Evolutionary conservation across 2,329 filamentous ascomycete species (phyloP).

Genomic region (Talaromyces sp.): DNA sequence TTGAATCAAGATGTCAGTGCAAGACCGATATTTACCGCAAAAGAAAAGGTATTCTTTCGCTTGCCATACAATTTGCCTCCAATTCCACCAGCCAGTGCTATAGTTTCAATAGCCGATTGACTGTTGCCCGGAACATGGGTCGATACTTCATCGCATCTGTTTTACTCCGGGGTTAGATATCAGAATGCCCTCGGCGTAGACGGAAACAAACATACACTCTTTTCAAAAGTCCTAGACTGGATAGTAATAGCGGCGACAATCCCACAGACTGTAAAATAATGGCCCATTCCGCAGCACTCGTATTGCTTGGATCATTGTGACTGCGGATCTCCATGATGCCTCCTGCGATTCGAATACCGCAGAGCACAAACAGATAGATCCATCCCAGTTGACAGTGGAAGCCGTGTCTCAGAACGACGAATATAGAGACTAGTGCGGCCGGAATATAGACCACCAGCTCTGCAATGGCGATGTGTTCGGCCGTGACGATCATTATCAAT

Average conservation of each 20-base stretch:
- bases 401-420: background rate
- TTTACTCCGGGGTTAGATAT: too few relatives aligned
- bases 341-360: background rate
- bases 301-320: background rate
- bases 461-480: background rate
- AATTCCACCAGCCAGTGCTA: background rate
- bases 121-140: background rate
- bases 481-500: background rate
- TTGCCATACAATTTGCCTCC: background rate
- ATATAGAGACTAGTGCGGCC: background rate
- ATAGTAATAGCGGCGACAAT: background rate
- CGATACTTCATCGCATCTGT: background rate
- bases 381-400: slow-evolving; percentile 3
- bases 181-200: too few relatives aligned
- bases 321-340: background rate
- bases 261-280: background rate
- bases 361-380: background rate
- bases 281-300: background rate
- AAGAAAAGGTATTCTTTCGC: too few relatives aligned
- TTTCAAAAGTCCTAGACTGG: slow-evolving; percentile 1
- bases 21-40: too few relatives aligned
- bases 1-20: too few relatives aligned
- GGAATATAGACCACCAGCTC: background rate
- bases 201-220: background rate
- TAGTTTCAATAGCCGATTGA: background rate